A percentile compares a stretch with the other conserved stretches of the same genome.
phyloP scores from a whole-genome alignment of 1,284 basidiomycete genomes.

The Malassezia yamatoensis region DNA sequence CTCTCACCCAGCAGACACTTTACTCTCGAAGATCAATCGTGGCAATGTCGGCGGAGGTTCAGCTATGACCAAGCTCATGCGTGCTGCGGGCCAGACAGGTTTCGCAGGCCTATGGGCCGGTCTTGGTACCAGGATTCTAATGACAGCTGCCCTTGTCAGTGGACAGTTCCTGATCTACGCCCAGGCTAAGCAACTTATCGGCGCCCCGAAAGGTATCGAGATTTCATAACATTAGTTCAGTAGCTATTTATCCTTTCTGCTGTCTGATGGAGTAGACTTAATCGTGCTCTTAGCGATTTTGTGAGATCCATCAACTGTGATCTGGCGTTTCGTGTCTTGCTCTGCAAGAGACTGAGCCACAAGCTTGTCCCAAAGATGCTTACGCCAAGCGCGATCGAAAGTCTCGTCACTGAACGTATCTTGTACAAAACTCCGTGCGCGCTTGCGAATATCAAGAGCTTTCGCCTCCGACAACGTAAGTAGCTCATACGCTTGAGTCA shows the following conservation, averaged over 20 bases:
- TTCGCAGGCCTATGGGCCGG: conserved; percentile 44
- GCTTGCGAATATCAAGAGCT: conserved; percentile 57
- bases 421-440: conserved; percentile 39
- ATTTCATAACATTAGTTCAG: conserved; percentile 16
- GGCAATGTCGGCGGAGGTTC: conserved; percentile 39
- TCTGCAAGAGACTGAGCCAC: conserved; percentile 1
- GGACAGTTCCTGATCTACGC: conserved; percentile 38
- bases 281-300: too few relatives aligned
- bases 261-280: too few relatives aligned
- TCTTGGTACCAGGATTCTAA: conserved; percentile 35
- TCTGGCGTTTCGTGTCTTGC: too few relatives aligned
- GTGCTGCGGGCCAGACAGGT: conserved; percentile 35
- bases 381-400: conserved; percentile 8
- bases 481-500: conserved; percentile 59
- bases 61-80: conserved; percentile 33
- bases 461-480: conserved; percentile 57
- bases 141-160: conserved; percentile 35
- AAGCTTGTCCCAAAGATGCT: conserved; percentile 10
- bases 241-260: background rate
- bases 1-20: conserved; percentile 55
- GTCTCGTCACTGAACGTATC: conserved; percentile 34
- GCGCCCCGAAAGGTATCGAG: conserved; percentile 35
- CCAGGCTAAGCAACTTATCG: conserved; percentile 33
- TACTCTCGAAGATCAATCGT: conserved; percentile 48
- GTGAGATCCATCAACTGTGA: too few relatives aligned